Evolutionary conservation across 352 stramenopile genomes (phyloP).

Genomic region (Phytopythium mirpurense): DNA sequence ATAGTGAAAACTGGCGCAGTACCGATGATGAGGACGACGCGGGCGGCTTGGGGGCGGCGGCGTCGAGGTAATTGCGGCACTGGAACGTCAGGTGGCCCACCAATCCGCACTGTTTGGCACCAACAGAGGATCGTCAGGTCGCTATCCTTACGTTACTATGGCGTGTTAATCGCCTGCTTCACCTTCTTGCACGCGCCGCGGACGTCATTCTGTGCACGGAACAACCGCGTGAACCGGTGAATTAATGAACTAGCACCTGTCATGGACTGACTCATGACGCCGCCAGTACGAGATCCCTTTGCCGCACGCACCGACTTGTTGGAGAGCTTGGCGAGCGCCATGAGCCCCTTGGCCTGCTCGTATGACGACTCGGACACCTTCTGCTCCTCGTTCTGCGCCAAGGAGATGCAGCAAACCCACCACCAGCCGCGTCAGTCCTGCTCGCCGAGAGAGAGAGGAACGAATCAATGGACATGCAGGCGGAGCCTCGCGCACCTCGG

Average conservation of each 20-base stretch:
- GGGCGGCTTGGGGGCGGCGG: constrained; percentile 28
- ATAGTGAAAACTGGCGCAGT: background rate
- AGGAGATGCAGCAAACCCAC: too few relatives aligned
- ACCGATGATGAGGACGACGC: constrained; percentile 39
- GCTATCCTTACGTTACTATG: background rate
- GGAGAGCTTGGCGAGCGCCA: constrained; percentile 93
- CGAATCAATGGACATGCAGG: too few relatives aligned
- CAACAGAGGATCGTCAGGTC: background rate
- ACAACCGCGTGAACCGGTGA: background rate
- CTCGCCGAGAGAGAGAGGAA: too few relatives aligned
- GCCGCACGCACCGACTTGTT: constrained; percentile 90
- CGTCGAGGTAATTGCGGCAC: constrained; percentile 76
- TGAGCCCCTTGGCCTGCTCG: constrained; percentile 90
- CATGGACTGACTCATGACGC: background rate
- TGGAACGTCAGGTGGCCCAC: constrained; percentile 91
- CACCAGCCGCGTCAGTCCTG: background rate
- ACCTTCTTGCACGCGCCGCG: constrained; percentile 85
- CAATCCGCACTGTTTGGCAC: constrained; percentile 66
- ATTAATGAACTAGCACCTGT: too few relatives aligned
- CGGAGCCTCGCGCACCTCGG: constrained; percentile 28
- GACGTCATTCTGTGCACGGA: constrained; percentile 42
- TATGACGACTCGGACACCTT: constrained; percentile 65
- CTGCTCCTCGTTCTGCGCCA: constrained; percentile 41
- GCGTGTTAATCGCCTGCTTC: background rate
- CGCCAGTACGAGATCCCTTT: too few relatives aligned